Evolutionary conservation across 2,329 filamentous ascomycete species (phyloP).

Genomic region (Scortechinia acanthostroma): DNA sequence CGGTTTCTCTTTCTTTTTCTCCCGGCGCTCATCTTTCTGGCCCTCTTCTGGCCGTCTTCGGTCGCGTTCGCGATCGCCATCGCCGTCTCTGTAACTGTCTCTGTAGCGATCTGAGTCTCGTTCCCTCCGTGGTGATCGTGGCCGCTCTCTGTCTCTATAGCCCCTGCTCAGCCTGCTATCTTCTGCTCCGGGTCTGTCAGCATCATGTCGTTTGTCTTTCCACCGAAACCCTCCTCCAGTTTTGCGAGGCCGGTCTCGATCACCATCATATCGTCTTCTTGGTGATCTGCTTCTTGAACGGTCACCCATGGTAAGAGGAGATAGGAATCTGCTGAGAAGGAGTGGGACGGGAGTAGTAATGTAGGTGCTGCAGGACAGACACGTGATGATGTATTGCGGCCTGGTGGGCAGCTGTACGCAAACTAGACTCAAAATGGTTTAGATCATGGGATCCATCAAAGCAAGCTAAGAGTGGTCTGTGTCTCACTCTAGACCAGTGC

Average conservation of each 20-base stretch:
- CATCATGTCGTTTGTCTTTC: not conserved
- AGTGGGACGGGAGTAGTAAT: too few species aligned
- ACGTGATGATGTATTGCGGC: constrained; percentile 1
- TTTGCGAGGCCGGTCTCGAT: not conserved
- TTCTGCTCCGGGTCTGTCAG: not conserved
- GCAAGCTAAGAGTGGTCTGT: too few species aligned
- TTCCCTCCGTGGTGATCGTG: constrained; percentile 18
- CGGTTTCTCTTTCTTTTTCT: constrained; percentile 27
- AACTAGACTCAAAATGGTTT: too few species aligned
- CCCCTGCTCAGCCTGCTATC: not conserved
- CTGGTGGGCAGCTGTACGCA: not conserved
- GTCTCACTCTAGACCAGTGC: too few species aligned
- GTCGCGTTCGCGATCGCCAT: constrained; percentile 12
- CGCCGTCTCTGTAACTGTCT: constrained; percentile 21
- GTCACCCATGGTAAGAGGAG: not conserved
- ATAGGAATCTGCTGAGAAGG: too few species aligned
- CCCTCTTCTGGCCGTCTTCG: constrained; percentile 14
- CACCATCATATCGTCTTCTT: too few species aligned
- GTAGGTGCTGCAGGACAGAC: too few species aligned
- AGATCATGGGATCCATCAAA: too few species aligned
- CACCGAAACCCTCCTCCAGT: not conserved
- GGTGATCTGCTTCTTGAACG: not conserved
- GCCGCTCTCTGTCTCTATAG: constrained; percentile 18
- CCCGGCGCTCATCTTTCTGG: constrained; percentile 14
- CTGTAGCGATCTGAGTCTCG: constrained; percentile 24